A percentile compares a stretch with the other conserved stretches of the same genome.
Conservation (phyloP, 1,284 basidiomycete genomes). For the Exobasidium cylindrosporum region DNA sequence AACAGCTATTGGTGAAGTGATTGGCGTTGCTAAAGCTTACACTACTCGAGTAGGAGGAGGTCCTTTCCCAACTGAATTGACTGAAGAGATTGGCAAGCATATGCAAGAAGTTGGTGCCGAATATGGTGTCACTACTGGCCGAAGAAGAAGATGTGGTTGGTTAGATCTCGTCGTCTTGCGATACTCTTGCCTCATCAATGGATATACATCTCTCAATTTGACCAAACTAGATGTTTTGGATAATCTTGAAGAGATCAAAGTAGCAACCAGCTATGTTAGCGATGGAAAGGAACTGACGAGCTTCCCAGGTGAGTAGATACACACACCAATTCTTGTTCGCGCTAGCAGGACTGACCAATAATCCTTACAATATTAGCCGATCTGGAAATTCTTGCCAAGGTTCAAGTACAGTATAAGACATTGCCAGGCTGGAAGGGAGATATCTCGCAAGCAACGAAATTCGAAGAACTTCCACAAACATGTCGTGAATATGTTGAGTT, state of each 20-base stretch:
- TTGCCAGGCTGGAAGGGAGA: conserved; percentile 87
- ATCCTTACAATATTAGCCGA: conserved; percentile 68
- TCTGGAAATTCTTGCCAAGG: conserved; percentile 74
- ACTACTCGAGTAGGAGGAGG: conserved; percentile 96
- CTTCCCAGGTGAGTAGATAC: conserved; percentile 59
- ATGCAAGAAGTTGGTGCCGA: conserved; percentile 91
- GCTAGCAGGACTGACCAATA: no score
- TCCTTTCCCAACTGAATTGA: conserved; percentile 93
- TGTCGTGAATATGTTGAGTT: conserved; percentile 84
- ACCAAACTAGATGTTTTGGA: conserved; percentile 96
- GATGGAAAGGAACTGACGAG: conserved; percentile 74
- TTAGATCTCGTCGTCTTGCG: conserved; percentile 91
- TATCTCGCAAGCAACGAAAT: conserved; percentile 68
- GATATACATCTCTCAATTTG: conserved; percentile 87
- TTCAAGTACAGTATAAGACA: conserved; percentile 84
- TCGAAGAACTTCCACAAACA: conserved; percentile 77
- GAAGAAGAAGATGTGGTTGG: conserved; percentile 91
- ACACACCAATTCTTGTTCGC: no score
- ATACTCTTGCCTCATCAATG: conserved; percentile 91
- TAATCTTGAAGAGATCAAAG: conserved; percentile 78
- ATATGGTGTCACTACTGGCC: conserved; percentile 87
- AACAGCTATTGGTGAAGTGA: conserved; percentile 73
- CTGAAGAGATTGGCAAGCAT: conserved; percentile 81
- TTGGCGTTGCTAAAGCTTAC: conserved; percentile 96
- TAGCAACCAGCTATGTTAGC: conserved; percentile 76